Base-by-base conservation (phyloP, 257 asterid genomes). In the Ballota nigra region DNA sequence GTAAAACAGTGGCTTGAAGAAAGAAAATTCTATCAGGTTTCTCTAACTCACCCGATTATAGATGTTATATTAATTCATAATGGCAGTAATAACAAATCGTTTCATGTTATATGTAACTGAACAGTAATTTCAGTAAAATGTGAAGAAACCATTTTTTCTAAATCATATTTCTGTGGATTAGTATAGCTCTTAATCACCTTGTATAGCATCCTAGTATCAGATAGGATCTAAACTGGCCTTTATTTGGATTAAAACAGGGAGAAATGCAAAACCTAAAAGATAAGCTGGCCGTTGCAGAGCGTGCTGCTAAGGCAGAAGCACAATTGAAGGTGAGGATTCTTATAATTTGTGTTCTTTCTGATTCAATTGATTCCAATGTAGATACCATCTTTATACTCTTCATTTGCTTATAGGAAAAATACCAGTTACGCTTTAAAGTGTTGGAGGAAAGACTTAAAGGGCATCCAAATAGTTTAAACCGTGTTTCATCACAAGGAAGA, bases 1-100 rank as follows among this genome's bases (percentile, higher is more conserved):
- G 97, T 93, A 67, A 93, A 91, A 74, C 97, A 91, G 73, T 93
- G 98, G 97, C 96, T 93, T 69, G 98, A 93, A 80, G 98, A 93
- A 83, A 86, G 98, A 84, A 93, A 86, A 75, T 83, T 83, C 77
- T 87, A 81, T 75, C 97, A 93, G 97, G 98, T 79, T 76, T 78
- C 68, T 75, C 65, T 36, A 22, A 45, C 23, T 56, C 71, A 53
- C 77, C 77, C 62, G 2, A 61, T 57, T 45, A 18, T 64, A 36
- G 55, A 40, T 24, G 16, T 73, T 56, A n/a, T 77, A 8, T 58
- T 56, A 34, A 53, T 24, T 53, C 63, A 9, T 22, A 47, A 55
- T 43, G 3, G 38, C 40, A 49, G 51, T 63, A 15, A 45, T 28
- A 22, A 49, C 59, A 22, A 19, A 23, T 28, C 9, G 47, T 24